A percentile compares a stretch with the other conserved stretches of the same genome.
Conservation (phyloP, 352 stramenopile genomes). For the Phytophthora litchii region DNA sequence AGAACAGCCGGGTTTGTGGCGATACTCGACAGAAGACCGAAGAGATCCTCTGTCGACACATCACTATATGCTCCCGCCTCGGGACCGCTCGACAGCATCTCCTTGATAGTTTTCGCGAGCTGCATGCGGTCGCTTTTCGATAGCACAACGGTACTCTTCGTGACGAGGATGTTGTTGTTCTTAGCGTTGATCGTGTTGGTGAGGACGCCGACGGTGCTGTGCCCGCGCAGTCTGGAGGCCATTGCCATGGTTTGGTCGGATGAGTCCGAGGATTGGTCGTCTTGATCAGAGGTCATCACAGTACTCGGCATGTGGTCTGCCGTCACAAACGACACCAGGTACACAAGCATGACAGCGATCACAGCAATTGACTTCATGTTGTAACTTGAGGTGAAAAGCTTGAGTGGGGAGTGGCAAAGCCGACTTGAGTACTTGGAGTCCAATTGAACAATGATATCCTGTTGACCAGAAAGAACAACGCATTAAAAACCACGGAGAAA, state of each 20-base stretch:
- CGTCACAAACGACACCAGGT: conserved; percentile 13
- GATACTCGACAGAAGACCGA: conserved; percentile 5
- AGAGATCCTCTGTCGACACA: conserved; percentile 6
- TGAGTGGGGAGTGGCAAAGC: not conserved
- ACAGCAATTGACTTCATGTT: conserved; percentile 9
- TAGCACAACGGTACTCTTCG: conserved; percentile 16
- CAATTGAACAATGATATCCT: conserved; percentile 27
- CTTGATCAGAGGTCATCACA: conserved; percentile 1
- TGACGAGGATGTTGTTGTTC: conserved; percentile 24
- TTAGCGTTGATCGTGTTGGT: conserved; percentile 16
- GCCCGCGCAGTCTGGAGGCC: not conserved
- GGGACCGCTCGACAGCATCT: conserved; percentile 12
- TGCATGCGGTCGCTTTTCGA: conserved; percentile 14
- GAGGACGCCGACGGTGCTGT: conserved; percentile 2
- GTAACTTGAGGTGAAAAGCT: not conserved
- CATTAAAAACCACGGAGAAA: conserved; percentile 3
- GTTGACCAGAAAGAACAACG: not conserved
- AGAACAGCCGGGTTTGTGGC: conserved; percentile 11
- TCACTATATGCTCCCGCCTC: not conserved
- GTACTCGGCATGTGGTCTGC: conserved; percentile 11
- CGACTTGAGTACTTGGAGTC: conserved; percentile 20
- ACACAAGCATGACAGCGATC: conserved; percentile 2
- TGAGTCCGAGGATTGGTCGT: not conserved
- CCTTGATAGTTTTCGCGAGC: conserved; percentile 19
- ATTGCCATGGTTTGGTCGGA: conserved; percentile 6